phyloP scores from a whole-genome alignment of 2,329 filamentous ascomycete species.

The Leptographium procerum region DNA sequence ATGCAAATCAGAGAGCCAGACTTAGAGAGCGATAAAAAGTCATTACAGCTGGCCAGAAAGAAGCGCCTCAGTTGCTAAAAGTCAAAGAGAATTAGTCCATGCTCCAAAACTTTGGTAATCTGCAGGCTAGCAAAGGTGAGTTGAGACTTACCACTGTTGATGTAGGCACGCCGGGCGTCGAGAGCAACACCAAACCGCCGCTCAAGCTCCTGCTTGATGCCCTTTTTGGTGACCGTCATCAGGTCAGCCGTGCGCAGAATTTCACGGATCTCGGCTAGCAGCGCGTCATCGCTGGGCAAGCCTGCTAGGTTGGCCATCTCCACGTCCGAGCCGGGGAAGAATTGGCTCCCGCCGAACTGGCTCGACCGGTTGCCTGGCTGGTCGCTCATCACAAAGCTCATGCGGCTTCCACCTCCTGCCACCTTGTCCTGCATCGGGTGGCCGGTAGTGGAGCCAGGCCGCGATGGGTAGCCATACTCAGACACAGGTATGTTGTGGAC shows the following conservation, averaged over 20 bases:
- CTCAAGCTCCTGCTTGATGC: slow-evolving; percentile 88
- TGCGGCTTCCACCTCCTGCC: slow-evolving; percentile 36
- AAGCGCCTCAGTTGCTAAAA: slow-evolving; percentile 62
- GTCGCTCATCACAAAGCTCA: slow-evolving; percentile 72
- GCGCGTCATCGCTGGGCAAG: slow-evolving; percentile 76
- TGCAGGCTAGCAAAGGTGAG: not conserved
- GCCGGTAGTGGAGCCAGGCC: slow-evolving; percentile 44
- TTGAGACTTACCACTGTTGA: slow-evolving; percentile 67
- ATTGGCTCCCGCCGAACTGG: slow-evolving; percentile 48
- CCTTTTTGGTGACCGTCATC: slow-evolving; percentile 99
- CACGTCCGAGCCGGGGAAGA: slow-evolving; percentile 45
- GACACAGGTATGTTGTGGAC: slow-evolving; percentile 42
- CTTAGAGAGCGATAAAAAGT: not conserved
- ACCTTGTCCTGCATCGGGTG: slow-evolving; percentile 40
- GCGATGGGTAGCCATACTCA: slow-evolving; percentile 56
- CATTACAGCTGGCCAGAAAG: slow-evolving; percentile 60
- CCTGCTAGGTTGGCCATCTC: slow-evolving; percentile 65
- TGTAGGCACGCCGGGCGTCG: slow-evolving; percentile 83
- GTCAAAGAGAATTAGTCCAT: slow-evolving; percentile 11
- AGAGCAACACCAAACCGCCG: slow-evolving; percentile 76
- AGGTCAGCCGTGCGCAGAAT: slow-evolving; percentile 85
- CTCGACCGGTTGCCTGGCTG: slow-evolving; percentile 46
- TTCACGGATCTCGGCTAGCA: slow-evolving; percentile 88
- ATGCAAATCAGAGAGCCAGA: slow-evolving; percentile 2
- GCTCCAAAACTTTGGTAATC: not conserved